Evolutionary conservation across 78 protist genomes (phyloP), one percentile per base, ranked within the genome.

Genomic region (Polysphondylium violaceum): DNA sequence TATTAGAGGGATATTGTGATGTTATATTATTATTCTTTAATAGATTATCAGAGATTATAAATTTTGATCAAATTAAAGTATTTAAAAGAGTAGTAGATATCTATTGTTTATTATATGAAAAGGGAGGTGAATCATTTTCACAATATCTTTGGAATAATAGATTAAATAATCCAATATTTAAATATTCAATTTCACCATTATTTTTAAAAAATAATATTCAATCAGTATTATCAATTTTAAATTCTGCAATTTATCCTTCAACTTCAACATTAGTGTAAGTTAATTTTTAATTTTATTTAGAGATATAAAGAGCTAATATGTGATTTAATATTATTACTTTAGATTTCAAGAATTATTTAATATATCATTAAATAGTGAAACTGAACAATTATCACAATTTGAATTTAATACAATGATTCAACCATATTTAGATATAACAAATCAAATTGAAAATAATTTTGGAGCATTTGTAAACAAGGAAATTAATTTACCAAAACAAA

Each of bases 1-100:
- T 51, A 16, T 36, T 64, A 27, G 53, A 35, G 7, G 86, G 86
- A 60, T 76, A 76, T 60, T 40, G 64, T 38, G 86, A 76, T 61
- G 38, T 41, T 41, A 76, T 76, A 33, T 56, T 60, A 33, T 36
- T 76, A 29, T 76, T 76, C 44, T 35, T 76, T 29, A 60, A 61
- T 61, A 76, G 86, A 61, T 60, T 76, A 31, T 27, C 53, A 27
- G 51, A 35, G 29, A 17, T 61, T 2, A 19, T 36, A 25, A 64
- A 36, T 64, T 36, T 64, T 17, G 47, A 36, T 29, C 9, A 36
- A 9, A 17, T 12, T 33, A 25, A 35, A 64, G 53, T 21, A 21
- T 12, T 29, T 21, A 36, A 64, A 36, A 36, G 47, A 36, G 38
- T 64, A 12, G 38, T 36, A 36, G 72, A 64, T 36, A 64, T 64